These are phyloP conservation scores for Babesia gibsoni DNA, from an alignment of 169 alveolate genomes.

Conservation along the genomic window DNA sequence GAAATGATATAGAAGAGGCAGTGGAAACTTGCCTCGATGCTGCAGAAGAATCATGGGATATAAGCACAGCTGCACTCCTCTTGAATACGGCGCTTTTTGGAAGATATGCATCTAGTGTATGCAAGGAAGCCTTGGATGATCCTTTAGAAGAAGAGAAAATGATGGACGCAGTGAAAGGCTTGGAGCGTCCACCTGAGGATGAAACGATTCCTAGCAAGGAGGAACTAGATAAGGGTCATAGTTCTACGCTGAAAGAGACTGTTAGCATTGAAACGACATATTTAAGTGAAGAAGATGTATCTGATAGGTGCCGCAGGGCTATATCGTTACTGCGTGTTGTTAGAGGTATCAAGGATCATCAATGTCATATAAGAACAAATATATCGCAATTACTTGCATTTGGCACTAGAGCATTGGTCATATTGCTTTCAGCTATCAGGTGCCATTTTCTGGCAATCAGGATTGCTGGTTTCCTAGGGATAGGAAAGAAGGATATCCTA, in stretches of 20 bases:
- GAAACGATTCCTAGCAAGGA: too few species aligned
- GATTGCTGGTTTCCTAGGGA: conserved; percentile 36
- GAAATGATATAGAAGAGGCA: conserved; percentile 71
- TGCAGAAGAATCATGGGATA: conserved; percentile 67
- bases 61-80: conserved; percentile 53
- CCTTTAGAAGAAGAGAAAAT: too few species aligned
- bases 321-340: conserved; percentile 17
- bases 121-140: too few species aligned
- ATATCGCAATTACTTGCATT: conserved; percentile 31
- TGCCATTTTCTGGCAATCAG: conserved; percentile 33
- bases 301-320: neutral
- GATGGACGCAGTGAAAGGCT: too few species aligned
- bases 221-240: too few species aligned
- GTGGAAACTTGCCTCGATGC: conserved; percentile 74
- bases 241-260: too few species aligned
- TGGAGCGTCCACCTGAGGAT: too few species aligned
- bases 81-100: conserved; percentile 68
- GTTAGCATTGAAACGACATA: neutral
- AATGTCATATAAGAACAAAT: conserved; percentile 20
- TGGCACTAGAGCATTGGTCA: conserved; percentile 19
- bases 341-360: neutral
- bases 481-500: conserved; percentile 17
- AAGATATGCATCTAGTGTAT: too few species aligned
- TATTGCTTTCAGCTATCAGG: conserved; percentile 22
- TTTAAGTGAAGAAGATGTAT: neutral